Conservation (phyloP, 1,139 yeast species). For the Wickerhamomyces sp. region DNA sequence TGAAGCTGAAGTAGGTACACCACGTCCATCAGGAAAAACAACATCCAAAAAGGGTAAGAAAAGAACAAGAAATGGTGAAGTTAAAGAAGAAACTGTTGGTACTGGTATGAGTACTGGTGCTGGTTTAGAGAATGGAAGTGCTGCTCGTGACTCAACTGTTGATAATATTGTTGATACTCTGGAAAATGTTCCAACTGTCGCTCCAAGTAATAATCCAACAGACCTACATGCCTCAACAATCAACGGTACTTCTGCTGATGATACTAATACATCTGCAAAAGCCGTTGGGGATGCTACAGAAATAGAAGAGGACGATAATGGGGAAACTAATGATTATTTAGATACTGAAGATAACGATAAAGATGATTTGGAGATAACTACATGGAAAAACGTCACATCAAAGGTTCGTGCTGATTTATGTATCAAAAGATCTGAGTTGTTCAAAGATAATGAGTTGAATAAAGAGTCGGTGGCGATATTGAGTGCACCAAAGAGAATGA, state of each 20-base stretch:
- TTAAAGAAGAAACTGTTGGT: constrained; percentile 24
- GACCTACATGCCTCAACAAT: not conserved
- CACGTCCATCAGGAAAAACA: constrained; percentile 23
- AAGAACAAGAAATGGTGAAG: constrained; percentile 29
- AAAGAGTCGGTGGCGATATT: constrained; percentile 64
- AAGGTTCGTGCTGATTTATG: constrained; percentile 76
- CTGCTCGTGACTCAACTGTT: not conserved
- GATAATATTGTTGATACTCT: too few relatives aligned
- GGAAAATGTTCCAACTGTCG: not conserved
- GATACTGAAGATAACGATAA: constrained; percentile 46
- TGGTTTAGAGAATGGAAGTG: not conserved
- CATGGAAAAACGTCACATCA: constrained; percentile 81
- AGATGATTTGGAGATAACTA: constrained; percentile 65
- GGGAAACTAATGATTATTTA: constrained; percentile 26
- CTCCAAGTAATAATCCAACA: not conserved
- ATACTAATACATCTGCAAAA: not conserved
- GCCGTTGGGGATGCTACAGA: constrained; percentile 19
- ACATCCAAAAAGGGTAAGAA: constrained; percentile 28
- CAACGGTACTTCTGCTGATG: constrained; percentile 2
- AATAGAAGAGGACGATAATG: constrained; percentile 28
- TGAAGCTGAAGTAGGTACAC: constrained; percentile 30
- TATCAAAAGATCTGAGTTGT: constrained; percentile 60
- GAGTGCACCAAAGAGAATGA: constrained; percentile 58
- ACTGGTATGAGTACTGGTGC: not conserved
- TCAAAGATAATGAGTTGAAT: constrained; percentile 53